Evolutionary conservation across 2,329 filamentous ascomycete genomes (phyloP), one percentile per base, ranked within the genome.

Genomic region (Xylaria sp.): DNA sequence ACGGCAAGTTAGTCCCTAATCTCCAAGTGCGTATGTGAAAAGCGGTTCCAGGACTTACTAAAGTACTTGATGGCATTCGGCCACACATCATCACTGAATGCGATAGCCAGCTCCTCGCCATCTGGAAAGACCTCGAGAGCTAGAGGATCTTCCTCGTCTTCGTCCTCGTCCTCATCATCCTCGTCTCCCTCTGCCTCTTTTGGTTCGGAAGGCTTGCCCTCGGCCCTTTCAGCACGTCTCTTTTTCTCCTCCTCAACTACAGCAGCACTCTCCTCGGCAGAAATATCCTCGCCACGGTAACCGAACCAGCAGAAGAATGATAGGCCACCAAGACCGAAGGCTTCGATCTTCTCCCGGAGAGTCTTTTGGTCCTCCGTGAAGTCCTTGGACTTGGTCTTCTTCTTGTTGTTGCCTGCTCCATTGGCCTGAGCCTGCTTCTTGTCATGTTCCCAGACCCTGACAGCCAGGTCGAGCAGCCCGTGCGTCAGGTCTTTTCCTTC

Each of bases 301-400:
- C 91, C 93, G 79, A 98, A 98, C 87, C 91, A 96, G 66, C 90
- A 89, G 79, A 98, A 98, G 86, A 98, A 97, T 81, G 91, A 94
- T 59, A 90, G 78, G 5, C 86, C 89, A 54, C 88, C 89, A 69
- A 92, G 85, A 55, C 88, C 87, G 17, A 86, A 89, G 69, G 82
- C 81, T 69, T 89, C 85, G 69, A 88, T 89, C 82, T 86, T 85
- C 75, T 82, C 80, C 50, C 83, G 81, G 62, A 91, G 78, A 51
- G 82, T 81, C 76, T 86, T 83, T 77, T 86, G 88, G 72, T 86
- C 85, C 14, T 84, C 82, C 57, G 89, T 78, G 63, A 81, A 77
- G 71, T 83, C 82, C 72, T 89, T 85, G 69, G 87, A 88, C 82
- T 86, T 85, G 73, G 82, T 82, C 75, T 83, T 81, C 64, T 83